phyloP scores from a whole-genome alignment of 1,284 basidiomycete genomes.

The Kwoniella shivajii region DNA sequence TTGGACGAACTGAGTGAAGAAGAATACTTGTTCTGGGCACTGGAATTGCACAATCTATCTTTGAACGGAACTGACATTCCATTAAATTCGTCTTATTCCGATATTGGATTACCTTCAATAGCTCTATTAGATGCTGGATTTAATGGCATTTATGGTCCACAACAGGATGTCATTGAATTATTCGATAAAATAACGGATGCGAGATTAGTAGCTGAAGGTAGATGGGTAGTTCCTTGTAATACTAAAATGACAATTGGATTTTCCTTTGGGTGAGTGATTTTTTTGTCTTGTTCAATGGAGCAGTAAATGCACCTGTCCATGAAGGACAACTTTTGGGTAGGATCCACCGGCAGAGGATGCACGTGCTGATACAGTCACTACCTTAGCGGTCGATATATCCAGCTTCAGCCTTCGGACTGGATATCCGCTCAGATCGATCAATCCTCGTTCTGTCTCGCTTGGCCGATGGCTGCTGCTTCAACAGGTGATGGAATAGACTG shows the following conservation, averaged over 20 bases:
- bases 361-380: not conserved
- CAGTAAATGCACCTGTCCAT: too few species aligned
- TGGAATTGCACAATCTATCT: constrained; percentile 64
- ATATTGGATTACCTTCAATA: constrained; percentile 62
- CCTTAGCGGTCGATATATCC: constrained; percentile 62
- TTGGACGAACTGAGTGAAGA: constrained; percentile 32
- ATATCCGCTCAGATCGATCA: constrained; percentile 71
- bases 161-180: constrained; percentile 72
- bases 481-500: constrained; percentile 79
- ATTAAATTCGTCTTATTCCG: constrained; percentile 69
- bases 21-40: constrained; percentile 75
- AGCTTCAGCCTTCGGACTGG: constrained; percentile 77
- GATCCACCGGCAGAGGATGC: too few species aligned
- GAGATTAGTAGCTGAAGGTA: constrained; percentile 68
- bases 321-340: too few species aligned
- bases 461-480: constrained; percentile 70
- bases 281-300: not conserved
- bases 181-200: constrained; percentile 66
- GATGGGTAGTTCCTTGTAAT: constrained; percentile 81
- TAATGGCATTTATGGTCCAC: constrained; percentile 76
- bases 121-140: constrained; percentile 80
- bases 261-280: constrained; percentile 61
- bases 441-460: constrained; percentile 73
- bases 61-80: constrained; percentile 65
- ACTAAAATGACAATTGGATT: constrained; percentile 68